These are phyloP conservation scores for Musa troglodytarum DNA, from an alignment of 176 grass and related monocot species.

Conservation along the genomic window DNA sequence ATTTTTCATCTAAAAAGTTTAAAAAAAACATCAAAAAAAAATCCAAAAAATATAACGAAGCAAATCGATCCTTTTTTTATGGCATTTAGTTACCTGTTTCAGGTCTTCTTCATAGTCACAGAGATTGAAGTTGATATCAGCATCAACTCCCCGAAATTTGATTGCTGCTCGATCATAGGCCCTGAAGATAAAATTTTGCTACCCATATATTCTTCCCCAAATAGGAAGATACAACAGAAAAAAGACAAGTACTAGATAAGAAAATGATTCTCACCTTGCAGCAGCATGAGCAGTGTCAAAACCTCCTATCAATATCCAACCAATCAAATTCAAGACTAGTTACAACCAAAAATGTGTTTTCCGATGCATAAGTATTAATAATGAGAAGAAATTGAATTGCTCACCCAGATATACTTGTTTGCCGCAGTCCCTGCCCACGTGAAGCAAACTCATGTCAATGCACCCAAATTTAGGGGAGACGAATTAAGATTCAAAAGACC, in stretches of 20 bases:
- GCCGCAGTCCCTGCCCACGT: background rate
- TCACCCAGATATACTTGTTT: conserved; percentile 8
- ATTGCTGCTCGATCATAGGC: conserved; percentile 13
- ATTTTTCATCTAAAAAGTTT: background rate
- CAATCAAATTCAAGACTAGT: background rate
- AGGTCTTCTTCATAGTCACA: conserved; percentile 3
- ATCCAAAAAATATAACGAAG: background rate
- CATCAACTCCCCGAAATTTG: conserved; percentile 11
- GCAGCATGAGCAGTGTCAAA: conserved; percentile 16
- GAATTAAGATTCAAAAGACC: background rate
- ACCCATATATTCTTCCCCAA: background rate
- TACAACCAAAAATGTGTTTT: no score
- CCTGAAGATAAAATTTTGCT: background rate
- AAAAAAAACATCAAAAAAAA: background rate
- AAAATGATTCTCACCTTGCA: background rate
- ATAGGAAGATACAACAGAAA: background rate
- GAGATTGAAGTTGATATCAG: conserved; percentile 12
- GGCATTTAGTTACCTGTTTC: background rate
- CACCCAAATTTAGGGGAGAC: background rate
- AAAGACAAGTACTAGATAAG: background rate
- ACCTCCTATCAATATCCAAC: conserved; percentile 1
- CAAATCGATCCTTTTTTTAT: background rate
- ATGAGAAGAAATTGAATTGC: background rate
- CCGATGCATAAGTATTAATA: background rate
- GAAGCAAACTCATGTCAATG: background rate